These are phyloP conservation scores for Leccinum incarnatum DNA, from an alignment of 768 basidiomycete species.

Conservation along the genomic window DNA sequence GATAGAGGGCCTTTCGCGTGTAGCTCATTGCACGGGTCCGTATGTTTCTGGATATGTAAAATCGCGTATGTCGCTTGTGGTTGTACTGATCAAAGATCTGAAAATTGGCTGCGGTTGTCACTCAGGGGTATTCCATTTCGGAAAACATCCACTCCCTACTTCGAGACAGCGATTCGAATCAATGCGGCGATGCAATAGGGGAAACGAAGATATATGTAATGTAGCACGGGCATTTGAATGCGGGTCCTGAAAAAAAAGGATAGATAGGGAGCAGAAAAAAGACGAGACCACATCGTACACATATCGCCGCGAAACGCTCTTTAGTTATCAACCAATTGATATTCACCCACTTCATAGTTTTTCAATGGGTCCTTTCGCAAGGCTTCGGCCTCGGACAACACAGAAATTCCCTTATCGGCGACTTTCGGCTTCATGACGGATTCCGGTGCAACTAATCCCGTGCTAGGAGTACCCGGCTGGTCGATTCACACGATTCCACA, in stretches of 20 bases:
- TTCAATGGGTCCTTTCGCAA: constrained; percentile 77
- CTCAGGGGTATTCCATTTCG: constrained; percentile 21
- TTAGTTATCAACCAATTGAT: constrained; percentile 23
- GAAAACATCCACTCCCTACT: background rate
- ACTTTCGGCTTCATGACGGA: constrained; percentile 69
- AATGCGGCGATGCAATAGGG: constrained; percentile 3
- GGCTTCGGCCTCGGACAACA: constrained; percentile 71
- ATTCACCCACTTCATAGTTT: constrained; percentile 52
- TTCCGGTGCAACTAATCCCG: constrained; percentile 39
- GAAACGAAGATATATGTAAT: background rate
- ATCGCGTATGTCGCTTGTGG: constrained; percentile 1
- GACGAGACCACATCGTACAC: background rate
- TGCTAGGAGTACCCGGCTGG: constrained; percentile 25
- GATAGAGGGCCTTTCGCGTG: constrained; percentile 50
- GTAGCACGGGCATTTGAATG: background rate
- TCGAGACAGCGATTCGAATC: background rate
- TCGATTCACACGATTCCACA: constrained; percentile 5
- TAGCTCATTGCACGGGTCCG: constrained; percentile 42
- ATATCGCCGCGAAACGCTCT: constrained; percentile 1
- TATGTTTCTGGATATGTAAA: background rate
- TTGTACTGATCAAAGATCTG: constrained; percentile 1
- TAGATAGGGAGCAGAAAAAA: constrained; percentile 19
- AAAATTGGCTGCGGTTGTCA: constrained; percentile 9
- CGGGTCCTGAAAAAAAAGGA: background rate
- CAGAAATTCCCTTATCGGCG: constrained; percentile 38